Evolutionary conservation across 225 moss, liverwort and hornwort species (phyloP).

Genomic region (Bryum argenteum): DNA sequence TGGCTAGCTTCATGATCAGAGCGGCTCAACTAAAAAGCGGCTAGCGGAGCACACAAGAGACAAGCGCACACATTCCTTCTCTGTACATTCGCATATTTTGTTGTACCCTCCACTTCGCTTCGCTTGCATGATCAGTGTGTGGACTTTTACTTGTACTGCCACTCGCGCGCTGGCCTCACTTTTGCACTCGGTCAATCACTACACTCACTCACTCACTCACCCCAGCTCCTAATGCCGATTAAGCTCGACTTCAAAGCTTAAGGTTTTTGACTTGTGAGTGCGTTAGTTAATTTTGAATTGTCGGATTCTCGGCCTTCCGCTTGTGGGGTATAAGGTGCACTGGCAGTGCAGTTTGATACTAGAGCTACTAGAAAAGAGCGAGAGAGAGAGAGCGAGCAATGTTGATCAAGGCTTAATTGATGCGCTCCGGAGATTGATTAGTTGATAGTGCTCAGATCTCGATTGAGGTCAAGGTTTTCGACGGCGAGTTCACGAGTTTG

Average conservation of each 20-base stretch:
- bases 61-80: background rate
- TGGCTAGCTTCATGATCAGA: background rate
- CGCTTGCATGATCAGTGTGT: constrained; percentile 1
- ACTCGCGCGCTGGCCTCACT: background rate
- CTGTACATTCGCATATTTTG: background rate
- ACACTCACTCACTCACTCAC: no score
- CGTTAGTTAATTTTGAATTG: no score
- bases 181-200: no score
- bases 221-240: no score
- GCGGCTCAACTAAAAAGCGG: constrained; percentile 11
- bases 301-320: no score
- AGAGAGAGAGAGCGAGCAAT: no score
- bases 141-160: background rate
- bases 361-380: no score
- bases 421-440: background rate
- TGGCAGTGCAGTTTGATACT: no score
- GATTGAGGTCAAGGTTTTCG: background rate
- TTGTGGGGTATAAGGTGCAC: no score
- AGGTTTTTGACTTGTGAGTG: no score
- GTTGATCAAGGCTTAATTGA: background rate
- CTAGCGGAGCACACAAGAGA: background rate
- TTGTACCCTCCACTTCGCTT: background rate
- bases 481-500: no score
- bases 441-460: background rate
- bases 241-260: no score